Evolutionary conservation across 768 basidiomycete species (phyloP), one percentile per base, ranked within the genome.

Genomic region (Leccinum subtestaceum): DNA sequence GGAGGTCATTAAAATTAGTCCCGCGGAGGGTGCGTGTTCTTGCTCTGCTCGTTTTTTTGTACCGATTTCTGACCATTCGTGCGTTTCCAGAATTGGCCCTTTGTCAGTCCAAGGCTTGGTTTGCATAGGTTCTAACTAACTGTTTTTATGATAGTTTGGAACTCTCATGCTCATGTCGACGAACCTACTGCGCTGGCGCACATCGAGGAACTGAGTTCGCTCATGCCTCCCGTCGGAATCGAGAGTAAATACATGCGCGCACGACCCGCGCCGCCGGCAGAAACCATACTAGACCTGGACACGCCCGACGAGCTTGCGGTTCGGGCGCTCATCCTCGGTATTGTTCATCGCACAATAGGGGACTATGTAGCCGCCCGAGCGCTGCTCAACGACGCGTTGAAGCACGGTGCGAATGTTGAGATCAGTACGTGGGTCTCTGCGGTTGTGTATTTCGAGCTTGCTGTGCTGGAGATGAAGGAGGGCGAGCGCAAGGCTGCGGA

Each of bases 291-390:
- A 38, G 83, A 84, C 65, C 78, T 90, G 15, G 86, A 90, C 67
- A 88, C 85, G 0, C 74, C 84, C 0, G 90, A 92, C 63, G 90
- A 92, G 64, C 74, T 83, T 13, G 89, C 86, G 0, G 68, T 90
- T 23, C 86, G 89, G 5, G 77, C 85, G 0, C 80, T 91, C 2
- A 78, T 92, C 5, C 77, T 91, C 4, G 90, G 89, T 3, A 81
- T 87, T 63, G 75, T 80, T 15, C 82, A 89, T 65, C 82, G 87
- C 29, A 86, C 85, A 0, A 71, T 81, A 0, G 77, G 81, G 5
- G 74, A 77, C 10, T 84, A 74, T 63, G 62, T 63, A 0, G 68
- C 77, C 1, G 71, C 84, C 1, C 80, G 85, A 5, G 66, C 68
- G 0, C 81, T 84, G 61, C 73, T 91, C 27, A 66, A 69, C 17